Evolutionary conservation across 208 protist species (phyloP).

Genomic region (Leishmania turanica): DNA sequence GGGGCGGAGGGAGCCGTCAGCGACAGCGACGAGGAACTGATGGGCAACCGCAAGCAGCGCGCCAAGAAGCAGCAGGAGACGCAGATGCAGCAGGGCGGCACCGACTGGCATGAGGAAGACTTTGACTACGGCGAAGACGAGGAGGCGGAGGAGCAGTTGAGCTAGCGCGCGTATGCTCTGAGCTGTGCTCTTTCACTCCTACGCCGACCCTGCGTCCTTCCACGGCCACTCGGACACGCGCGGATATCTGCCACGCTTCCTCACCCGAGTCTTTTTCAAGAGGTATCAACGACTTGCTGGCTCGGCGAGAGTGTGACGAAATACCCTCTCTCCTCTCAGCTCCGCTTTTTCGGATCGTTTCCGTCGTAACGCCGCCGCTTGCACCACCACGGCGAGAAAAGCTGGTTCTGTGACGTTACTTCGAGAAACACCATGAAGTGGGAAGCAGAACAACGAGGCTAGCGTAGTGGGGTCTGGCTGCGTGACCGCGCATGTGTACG

Average conservation of each 20-base stretch:
- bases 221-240: background rate
- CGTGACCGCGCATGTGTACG: background rate
- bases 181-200: background rate
- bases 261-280: background rate
- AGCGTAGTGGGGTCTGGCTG: background rate
- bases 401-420: background rate
- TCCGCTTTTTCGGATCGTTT: background rate
- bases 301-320: background rate
- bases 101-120: constrained; percentile 40
- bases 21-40: constrained; percentile 79
- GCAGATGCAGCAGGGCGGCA: constrained; percentile 20
- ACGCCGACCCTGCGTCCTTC: background rate
- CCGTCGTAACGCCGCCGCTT: background rate
- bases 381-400: background rate
- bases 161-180: background rate
- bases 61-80: constrained; percentile 46
- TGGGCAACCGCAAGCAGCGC: constrained; percentile 77
- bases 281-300: background rate
- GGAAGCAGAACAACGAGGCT: background rate
- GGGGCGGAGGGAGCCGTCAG: constrained; percentile 26
- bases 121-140: constrained; percentile 59
- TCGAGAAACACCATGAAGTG: background rate
- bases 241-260: background rate
- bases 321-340: background rate
- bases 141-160: constrained; percentile 4